phyloP scores from a whole-genome alignment of 768 basidiomycete species.

The Strobilomyces dryophilus region DNA sequence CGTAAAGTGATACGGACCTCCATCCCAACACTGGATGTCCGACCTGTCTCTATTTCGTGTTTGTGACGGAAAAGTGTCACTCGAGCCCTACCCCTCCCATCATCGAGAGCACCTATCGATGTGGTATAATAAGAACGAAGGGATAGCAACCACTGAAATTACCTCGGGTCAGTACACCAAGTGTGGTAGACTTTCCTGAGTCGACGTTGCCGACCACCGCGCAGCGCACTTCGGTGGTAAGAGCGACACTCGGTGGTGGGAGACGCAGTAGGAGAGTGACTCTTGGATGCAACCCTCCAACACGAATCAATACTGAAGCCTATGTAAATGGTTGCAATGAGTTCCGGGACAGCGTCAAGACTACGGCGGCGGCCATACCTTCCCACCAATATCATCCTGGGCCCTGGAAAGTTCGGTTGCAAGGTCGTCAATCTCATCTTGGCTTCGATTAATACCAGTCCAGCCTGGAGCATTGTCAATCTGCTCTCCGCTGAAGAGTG shows the following conservation, averaged over 20 bases:
- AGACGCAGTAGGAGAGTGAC: slow-evolving; percentile 63
- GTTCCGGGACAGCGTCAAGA: not conserved
- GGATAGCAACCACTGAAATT: slow-evolving; percentile 21
- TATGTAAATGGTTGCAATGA: slow-evolving; percentile 21
- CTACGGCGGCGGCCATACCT: slow-evolving; percentile 41
- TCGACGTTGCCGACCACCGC: slow-evolving; percentile 96
- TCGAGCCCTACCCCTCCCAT: slow-evolving; percentile 77
- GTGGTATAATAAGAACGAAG: slow-evolving; percentile 10
- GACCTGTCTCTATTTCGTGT: slow-evolving; percentile 93
- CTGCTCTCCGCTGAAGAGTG: slow-evolving; percentile 51
- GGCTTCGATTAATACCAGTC: slow-evolving; percentile 48
- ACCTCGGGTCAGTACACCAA: slow-evolving; percentile 95
- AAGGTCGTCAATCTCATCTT: slow-evolving; percentile 49
- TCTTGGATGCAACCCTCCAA: slow-evolving; percentile 46
- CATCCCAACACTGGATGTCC: slow-evolving; percentile 96
- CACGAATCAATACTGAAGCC: slow-evolving; percentile 55
- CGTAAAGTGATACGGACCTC: slow-evolving; percentile 57
- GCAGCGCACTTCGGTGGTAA: slow-evolving; percentile 89
- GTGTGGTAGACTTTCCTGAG: slow-evolving; percentile 90
- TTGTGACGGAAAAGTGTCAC: slow-evolving; percentile 93
- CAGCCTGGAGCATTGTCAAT: slow-evolving; percentile 46
- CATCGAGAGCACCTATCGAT: slow-evolving; percentile 63
- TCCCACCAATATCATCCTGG: slow-evolving; percentile 78
- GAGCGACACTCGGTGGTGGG: slow-evolving; percentile 69
- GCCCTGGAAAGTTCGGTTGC: slow-evolving; percentile 39